phyloP scores from a whole-genome alignment of 257 asterid genomes.

The Parsonsia alboflavescens region DNA sequence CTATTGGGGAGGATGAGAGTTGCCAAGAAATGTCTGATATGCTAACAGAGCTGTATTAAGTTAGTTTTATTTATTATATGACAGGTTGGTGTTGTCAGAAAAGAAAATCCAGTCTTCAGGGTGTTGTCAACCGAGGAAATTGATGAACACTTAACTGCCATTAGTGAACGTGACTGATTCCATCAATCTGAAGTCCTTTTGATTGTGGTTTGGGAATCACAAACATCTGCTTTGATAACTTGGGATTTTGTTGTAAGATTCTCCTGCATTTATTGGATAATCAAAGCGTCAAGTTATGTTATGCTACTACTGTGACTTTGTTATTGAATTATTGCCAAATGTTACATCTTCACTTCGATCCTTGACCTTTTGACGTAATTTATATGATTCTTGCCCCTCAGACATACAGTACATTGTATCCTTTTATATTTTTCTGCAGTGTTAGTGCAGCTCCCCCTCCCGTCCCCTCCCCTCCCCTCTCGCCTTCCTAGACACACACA shows the following conservation, averaged over 20 bases:
- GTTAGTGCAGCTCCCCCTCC: too few relatives aligned
- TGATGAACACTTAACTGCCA: conserved; percentile 91
- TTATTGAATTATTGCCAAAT: not conserved
- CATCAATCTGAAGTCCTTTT: not conserved
- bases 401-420: not conserved
- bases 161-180: conserved; percentile 88
- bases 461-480: too few relatives aligned
- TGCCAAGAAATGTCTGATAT: not conserved
- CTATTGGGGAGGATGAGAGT: not conserved
- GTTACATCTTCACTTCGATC: not conserved
- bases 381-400: not conserved
- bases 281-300: conserved; percentile 3
- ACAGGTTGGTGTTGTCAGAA: conserved; percentile 91
- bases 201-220: not conserved
- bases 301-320: not conserved
- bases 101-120: conserved; percentile 63
- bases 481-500: too few relatives aligned
- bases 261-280: conserved; percentile 3
- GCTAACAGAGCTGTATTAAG: not conserved
- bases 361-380: not conserved
- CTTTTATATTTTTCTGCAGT: too few relatives aligned
- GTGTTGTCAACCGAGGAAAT: conserved; percentile 86
- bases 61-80: conserved; percentile 2
- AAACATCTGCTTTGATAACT: not conserved
- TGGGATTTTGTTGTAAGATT: conserved; percentile 2